Evolutionary conservation across 495 filamentous ascomycete species (phyloP).

Genomic region (Parathielavia hyrcaniae): DNA sequence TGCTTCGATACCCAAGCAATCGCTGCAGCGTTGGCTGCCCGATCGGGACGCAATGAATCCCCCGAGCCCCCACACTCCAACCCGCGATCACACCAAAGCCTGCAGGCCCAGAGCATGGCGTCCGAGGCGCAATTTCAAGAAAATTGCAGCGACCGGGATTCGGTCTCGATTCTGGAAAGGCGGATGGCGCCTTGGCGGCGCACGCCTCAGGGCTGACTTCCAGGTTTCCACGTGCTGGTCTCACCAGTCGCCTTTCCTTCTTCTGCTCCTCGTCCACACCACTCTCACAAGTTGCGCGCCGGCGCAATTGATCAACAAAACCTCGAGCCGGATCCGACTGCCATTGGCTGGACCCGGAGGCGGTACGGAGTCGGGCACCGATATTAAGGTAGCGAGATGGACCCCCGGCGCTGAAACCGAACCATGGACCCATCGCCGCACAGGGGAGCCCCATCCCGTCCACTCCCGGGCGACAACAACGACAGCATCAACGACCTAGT

Average conservation of each 20-base stretch:
- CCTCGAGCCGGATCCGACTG: neutral
- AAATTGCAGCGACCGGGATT: slow-evolving; percentile 27
- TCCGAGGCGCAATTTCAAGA: slow-evolving; percentile 25
- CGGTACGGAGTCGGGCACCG: slow-evolving; percentile 1
- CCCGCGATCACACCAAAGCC: slow-evolving; percentile 11
- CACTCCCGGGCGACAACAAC: slow-evolving; percentile 10
- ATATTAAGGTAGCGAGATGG: slow-evolving; percentile 23
- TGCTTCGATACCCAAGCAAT: no score
- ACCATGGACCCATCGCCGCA: slow-evolving; percentile 23
- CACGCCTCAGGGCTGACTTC: slow-evolving; percentile 6
- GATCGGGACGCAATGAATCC: slow-evolving; percentile 3
- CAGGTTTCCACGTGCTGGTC: neutral
- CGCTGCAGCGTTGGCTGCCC: neutral
- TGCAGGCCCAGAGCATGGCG: slow-evolving; percentile 23
- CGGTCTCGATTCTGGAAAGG: slow-evolving; percentile 19
- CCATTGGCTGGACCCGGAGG: neutral
- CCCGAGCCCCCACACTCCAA: neutral
- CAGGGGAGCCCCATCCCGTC: slow-evolving; percentile 24
- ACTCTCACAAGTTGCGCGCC: no score
- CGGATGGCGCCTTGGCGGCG: slow-evolving; percentile 10
- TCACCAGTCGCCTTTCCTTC: neutral
- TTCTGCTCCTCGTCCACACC: slow-evolving; percentile 6
- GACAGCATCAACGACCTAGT: slow-evolving; percentile 5
- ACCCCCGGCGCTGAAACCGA: slow-evolving; percentile 19
- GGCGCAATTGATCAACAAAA: neutral